These are phyloP conservation scores for Aspergillus sojae DNA, from an alignment of 2,329 filamentous ascomycete genomes.

Conservation along the genomic window DNA sequence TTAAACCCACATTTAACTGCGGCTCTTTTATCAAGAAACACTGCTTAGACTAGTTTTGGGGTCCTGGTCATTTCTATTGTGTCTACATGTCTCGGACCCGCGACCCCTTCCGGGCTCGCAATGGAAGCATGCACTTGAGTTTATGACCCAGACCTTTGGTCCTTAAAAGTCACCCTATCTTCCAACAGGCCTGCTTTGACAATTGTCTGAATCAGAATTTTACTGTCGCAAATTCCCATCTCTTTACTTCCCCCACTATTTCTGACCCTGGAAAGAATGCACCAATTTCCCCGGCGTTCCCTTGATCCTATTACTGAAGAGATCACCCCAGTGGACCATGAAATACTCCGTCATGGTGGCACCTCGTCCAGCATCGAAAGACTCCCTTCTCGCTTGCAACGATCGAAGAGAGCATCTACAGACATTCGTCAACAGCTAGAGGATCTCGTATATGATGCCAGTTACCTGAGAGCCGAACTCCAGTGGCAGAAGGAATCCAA, in stretches of 20 bases:
- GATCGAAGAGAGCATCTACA: slow-evolving; percentile 8
- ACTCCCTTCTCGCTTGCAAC: slow-evolving; percentile 8
- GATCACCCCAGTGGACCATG: slow-evolving; percentile 9
- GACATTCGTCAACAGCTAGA: slow-evolving; percentile 10
- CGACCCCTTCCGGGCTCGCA: neutral
- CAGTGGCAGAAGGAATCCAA: slow-evolving; percentile 13
- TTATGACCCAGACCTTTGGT: neutral
- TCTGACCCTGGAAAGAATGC: neutral
- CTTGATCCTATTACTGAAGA: slow-evolving; percentile 10
- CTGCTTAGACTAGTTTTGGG: neutral
- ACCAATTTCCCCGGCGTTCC: neutral
- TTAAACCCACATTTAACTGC: neutral
- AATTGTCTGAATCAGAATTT: neutral
- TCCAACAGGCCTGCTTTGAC: neutral
- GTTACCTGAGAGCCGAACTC: slow-evolving; percentile 10
- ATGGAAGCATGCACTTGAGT: neutral
- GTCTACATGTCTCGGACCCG: neutral
- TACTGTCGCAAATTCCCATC: neutral
- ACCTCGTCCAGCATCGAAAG: slow-evolving; percentile 10
- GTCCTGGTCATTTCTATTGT: neutral
- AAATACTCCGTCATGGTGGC: slow-evolving; percentile 8
- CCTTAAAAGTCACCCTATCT: neutral
- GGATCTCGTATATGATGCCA: slow-evolving; percentile 8
- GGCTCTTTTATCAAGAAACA: neutral
- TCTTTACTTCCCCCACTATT: neutral